Percentiles rank a stretch among this genome's conserved stretches.
Evolutionary conservation across 805 yeast genomes (phyloP).

Genomic region (Ogataea neopini): DNA sequence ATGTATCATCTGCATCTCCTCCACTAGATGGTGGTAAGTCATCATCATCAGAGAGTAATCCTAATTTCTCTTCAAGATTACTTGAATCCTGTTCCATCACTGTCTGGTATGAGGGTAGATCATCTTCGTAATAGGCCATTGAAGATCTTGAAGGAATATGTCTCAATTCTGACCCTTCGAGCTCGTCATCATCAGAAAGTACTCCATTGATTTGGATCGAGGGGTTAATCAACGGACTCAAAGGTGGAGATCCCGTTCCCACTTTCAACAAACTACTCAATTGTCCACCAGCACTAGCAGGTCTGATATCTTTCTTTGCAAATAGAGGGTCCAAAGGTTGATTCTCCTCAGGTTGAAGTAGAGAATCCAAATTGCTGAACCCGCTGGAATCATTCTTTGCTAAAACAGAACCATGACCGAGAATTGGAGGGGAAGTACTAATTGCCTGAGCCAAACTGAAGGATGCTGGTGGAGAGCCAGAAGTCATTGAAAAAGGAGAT

Average conservation of each 20-base stretch:
- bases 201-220: conserved; percentile 5
- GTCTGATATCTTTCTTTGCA: conserved; percentile 15
- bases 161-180: conserved; percentile 1
- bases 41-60: conserved; percentile 27
- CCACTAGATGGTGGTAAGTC: conserved; percentile 9
- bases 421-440: background rate
- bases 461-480: conserved; percentile 28
- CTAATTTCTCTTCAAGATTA: conserved; percentile 24
- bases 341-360: conserved; percentile 18
- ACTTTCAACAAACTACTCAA: conserved; percentile 18
- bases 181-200: background rate
- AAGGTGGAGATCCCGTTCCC: background rate
- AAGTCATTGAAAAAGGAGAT: conserved; percentile 38
- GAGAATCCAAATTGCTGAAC: conserved; percentile 27
- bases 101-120: conserved; percentile 32
- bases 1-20: conserved; percentile 14
- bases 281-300: conserved; percentile 16
- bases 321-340: conserved; percentile 11
- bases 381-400: conserved; percentile 19
- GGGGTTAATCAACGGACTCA: background rate
- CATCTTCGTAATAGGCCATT: conserved; percentile 23
- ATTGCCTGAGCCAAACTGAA: conserved; percentile 15
- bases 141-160: conserved; percentile 31
- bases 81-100: conserved; percentile 27
- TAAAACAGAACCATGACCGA: background rate